phyloP scores from a whole-genome alignment of 2,329 filamentous ascomycete species.

The Alternaria sp. region DNA sequence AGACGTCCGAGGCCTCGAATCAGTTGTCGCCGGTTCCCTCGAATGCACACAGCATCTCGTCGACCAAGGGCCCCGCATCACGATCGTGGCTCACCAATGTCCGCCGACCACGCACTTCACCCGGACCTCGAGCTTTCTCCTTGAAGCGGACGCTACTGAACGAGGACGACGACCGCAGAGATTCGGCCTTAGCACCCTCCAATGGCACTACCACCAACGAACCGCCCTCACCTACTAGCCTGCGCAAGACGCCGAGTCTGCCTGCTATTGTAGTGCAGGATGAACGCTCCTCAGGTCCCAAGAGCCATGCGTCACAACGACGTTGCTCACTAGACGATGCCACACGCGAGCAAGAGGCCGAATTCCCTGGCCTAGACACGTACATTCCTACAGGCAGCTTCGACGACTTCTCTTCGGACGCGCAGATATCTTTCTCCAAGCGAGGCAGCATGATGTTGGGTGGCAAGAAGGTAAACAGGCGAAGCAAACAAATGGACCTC shows the following conservation, averaged over 20 bases:
- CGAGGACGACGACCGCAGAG: conserved; percentile 48
- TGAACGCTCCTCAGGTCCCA: conserved; percentile 31
- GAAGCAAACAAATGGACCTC: conserved; percentile 40
- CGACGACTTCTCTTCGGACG: conserved; percentile 60
- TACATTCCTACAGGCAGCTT: conserved; percentile 64
- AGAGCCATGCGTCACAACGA: conserved; percentile 9
- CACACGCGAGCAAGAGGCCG: conserved; percentile 15
- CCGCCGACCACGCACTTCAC: conserved; percentile 49
- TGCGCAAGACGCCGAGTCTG: conserved; percentile 52
- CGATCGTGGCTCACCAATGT: conserved; percentile 50
- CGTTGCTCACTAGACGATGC: conserved; percentile 21
- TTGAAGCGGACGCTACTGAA: conserved; percentile 42
- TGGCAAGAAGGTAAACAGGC: conserved; percentile 58
- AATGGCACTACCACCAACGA: conserved; percentile 43
- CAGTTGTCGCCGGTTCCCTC: conserved; percentile 22
- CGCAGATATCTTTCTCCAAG: conserved; percentile 66
- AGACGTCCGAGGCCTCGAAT: conserved; percentile 18
- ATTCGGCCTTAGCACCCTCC: conserved; percentile 52
- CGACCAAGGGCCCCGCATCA: conserved; percentile 31
- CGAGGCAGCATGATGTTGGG: conserved; percentile 67
- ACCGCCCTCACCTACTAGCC: conserved; percentile 40
- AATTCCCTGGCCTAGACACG: conserved; percentile 61
- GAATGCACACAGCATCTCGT: conserved; percentile 23
- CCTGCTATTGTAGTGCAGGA: conserved; percentile 57
- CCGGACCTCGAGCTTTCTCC: conserved; percentile 44